These are phyloP conservation scores for Paulownia fortunei DNA, from an alignment of 257 asterid species.

Conservation along the genomic window DNA sequence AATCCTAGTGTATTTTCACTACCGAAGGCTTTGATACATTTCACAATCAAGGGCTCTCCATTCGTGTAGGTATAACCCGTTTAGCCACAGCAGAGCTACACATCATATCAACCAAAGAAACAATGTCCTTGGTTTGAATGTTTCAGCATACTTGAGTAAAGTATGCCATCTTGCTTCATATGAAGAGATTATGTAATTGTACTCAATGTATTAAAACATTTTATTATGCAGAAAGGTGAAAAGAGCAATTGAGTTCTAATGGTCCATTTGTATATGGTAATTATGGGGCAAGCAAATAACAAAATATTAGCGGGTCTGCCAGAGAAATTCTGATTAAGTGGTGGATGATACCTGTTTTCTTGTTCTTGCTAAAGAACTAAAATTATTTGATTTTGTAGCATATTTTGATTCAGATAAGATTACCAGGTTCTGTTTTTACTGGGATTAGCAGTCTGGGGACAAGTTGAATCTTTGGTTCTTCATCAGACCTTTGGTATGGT, in stretches of 20 bases:
- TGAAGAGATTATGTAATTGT: conserved; percentile 26
- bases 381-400: conserved; percentile 4
- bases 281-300: not conserved
- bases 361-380: not conserved
- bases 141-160: conserved; percentile 15
- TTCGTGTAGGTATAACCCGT: not conserved
- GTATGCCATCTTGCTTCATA: conserved; percentile 5
- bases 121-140: not conserved
- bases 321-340: not conserved
- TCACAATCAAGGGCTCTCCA: not conserved
- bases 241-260: not conserved
- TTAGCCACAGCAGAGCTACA: not conserved
- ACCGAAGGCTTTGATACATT: not conserved
- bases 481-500: not conserved
- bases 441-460: conserved; percentile 9
- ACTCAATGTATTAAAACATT: conserved; percentile 26
- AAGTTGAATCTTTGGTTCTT: conserved; percentile 5
- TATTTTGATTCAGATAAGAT: conserved; percentile 17
- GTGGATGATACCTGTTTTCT: not conserved
- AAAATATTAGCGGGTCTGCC: not conserved
- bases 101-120: conserved; percentile 6
- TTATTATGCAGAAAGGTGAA: conserved; percentile 13
- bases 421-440: conserved; percentile 12
- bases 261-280: not conserved
- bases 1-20: not conserved